A percentile compares a stretch with the other conserved stretches of the same genome.
phyloP scores from a whole-genome alignment of 1,284 basidiomycete genomes.

The Flammula alnicola region DNA sequence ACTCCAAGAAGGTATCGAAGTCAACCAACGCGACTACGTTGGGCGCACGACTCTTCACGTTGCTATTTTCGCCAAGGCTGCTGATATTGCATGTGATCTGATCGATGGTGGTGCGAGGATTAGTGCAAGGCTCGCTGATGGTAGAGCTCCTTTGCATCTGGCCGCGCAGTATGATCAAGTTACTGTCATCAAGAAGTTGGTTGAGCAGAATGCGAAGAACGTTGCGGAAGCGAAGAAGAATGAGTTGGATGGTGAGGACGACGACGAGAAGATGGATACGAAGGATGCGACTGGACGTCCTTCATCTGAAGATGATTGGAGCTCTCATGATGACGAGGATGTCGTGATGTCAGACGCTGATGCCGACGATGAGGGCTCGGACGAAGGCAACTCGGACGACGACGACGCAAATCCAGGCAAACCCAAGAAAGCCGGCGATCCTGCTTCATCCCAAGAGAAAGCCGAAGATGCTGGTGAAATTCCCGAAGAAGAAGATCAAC shows the following conservation, averaged over 20 bases:
- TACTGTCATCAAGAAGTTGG: constrained; percentile 49
- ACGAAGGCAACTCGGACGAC: constrained; percentile 29
- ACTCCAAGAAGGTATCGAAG: constrained; percentile 42
- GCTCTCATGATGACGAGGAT: constrained; percentile 46
- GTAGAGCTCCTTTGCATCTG: constrained; percentile 56
- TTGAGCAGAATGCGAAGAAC: constrained; percentile 51
- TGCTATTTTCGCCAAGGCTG: constrained; percentile 49
- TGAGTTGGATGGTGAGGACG: constrained; percentile 31
- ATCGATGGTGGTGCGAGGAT: constrained; percentile 59
- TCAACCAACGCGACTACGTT: constrained; percentile 60
- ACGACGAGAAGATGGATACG: constrained; percentile 31
- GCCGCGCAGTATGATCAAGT: constrained; percentile 53
- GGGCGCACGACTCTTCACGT: constrained; percentile 61
- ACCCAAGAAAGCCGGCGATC: constrained; percentile 17
- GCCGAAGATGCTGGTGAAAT: constrained; percentile 40
- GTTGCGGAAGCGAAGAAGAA: constrained; percentile 37
- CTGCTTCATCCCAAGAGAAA: no score
- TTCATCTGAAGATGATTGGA: constrained; percentile 53
- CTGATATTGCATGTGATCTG: constrained; percentile 51
- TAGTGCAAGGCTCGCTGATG: constrained; percentile 57
- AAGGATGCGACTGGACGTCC: constrained; percentile 32
- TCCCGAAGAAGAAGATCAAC: constrained; percentile 51
- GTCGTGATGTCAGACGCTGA: constrained; percentile 35
- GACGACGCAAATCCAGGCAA: constrained; percentile 18
- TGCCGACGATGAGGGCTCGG: constrained; percentile 34